These are phyloP conservation scores for Myriosclerotinia scirpicola DNA, from an alignment of 2,329 filamentous ascomycete species.

Conservation along the genomic window DNA sequence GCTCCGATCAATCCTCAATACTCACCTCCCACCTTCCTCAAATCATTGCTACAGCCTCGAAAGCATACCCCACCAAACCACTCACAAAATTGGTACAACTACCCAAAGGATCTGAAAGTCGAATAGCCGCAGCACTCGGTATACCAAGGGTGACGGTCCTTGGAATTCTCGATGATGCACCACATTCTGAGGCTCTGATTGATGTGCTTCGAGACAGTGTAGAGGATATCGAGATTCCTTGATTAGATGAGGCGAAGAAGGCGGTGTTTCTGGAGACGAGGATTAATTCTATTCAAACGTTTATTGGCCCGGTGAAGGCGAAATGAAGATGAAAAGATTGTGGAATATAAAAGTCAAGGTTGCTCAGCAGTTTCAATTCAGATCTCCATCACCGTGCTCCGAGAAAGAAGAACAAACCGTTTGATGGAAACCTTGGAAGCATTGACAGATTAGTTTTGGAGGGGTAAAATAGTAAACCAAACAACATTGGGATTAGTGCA, in stretches of 20 bases:
- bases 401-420: too few species aligned
- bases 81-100: slow-evolving; percentile 61
- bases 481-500: too few species aligned
- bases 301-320: background rate
- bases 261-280: slow-evolving; percentile 49
- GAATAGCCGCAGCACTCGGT: slow-evolving; percentile 56
- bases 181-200: slow-evolving; percentile 56
- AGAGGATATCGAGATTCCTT: slow-evolving; percentile 52
- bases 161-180: slow-evolving; percentile 57
- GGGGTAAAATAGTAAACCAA: too few species aligned
- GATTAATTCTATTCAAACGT: slow-evolving; percentile 48
- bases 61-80: slow-evolving; percentile 42
- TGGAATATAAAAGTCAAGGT: too few species aligned
- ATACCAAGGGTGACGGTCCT: slow-evolving; percentile 66
- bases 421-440: too few species aligned
- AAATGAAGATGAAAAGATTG: background rate
- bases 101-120: slow-evolving; percentile 58
- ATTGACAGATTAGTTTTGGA: too few species aligned
- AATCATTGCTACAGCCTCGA: slow-evolving; percentile 53
- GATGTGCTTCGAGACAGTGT: slow-evolving; percentile 57
- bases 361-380: too few species aligned
- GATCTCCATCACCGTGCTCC: too few species aligned
- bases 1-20: slow-evolving; percentile 56
- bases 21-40: slow-evolving; percentile 62
- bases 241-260: slow-evolving; percentile 51